phyloP scores from a whole-genome alignment of 345 rosid species.

The Aquilaria sinensis region DNA sequence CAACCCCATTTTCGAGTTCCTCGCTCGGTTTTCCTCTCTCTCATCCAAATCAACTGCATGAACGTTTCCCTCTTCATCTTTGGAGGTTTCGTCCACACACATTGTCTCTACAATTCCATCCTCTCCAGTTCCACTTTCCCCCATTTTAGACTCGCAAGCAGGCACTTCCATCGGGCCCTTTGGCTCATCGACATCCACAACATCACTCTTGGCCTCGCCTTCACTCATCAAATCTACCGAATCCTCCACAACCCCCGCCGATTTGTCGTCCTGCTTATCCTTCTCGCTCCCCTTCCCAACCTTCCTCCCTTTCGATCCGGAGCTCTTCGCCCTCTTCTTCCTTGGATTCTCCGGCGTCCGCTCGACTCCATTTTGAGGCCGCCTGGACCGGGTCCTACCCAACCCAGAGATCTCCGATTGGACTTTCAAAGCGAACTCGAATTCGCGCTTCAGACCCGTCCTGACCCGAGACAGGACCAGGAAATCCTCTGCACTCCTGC shows the following conservation, averaged over 20 bases:
- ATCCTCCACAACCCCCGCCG: conserved; percentile 14
- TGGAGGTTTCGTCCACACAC: conserved; percentile 16
- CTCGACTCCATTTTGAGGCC: conserved; percentile 9
- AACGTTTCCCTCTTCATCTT: conserved; percentile 6
- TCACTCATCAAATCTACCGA: conserved; percentile 29
- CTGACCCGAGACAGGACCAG: conserved; percentile 54
- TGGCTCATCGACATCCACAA: conserved; percentile 51
- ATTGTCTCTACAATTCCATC: conserved; percentile 14
- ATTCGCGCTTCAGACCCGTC: conserved; percentile 76
- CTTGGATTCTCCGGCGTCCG: conserved; percentile 3
- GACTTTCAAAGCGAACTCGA: conserved; percentile 71
- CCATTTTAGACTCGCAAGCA: conserved; percentile 6
- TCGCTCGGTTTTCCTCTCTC: background rate
- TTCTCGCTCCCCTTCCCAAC: conserved; percentile 21
- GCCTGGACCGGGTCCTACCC: conserved; percentile 71
- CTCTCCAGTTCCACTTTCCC: conserved; percentile 14
- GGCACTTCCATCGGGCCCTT: conserved; percentile 19
- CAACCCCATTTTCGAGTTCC: background rate
- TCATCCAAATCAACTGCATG: background rate
- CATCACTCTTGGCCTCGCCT: conserved; percentile 71
- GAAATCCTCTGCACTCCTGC: conserved; percentile 43
- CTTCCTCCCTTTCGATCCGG: conserved; percentile 9
- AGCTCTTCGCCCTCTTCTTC: conserved; percentile 29
- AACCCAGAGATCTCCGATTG: conserved; percentile 81
- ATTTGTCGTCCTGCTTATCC: conserved; percentile 13